Base-by-base conservation (phyloP, 352 stramenopile genomes). In the Achlya hypogyna region DNA sequence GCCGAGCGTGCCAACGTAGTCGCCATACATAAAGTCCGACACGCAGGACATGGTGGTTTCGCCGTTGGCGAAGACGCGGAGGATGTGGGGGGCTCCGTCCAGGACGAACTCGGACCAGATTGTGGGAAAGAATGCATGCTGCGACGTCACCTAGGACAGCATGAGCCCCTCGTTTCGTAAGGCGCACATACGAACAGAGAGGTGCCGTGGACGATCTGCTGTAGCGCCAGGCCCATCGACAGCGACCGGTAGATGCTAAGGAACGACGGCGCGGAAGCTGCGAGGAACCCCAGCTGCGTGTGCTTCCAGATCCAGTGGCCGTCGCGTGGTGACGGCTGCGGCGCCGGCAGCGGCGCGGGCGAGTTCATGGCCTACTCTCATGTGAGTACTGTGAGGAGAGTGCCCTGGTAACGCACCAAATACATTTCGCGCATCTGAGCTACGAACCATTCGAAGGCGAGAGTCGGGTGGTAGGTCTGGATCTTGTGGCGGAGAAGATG, bases 351-450 rank as follows among this genome's bases (percentile, higher is more conserved):
- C 42, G 54, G 18, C n/a, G 18, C 10, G 18, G 54, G 43, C 4
- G 35, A 52, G 43, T 34, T 54, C 6, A 56, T 65, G 5, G 59
- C 23, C 56, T 64, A 64, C 16, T 14, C 0, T 9, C n/a, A 35
- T n/a, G 22, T 31, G 16, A 65, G 49, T 45, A 10, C n/a, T n/a
- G 25, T 38, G 4, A 4, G 10, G 34, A 22, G n/a, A 6, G 8
- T 34, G 38, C 18, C n/a, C 12, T 56, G 12, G 28, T 9, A 2
- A 22, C 42, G 51, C 18, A 67, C 60, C 22, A 67, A 35, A 27
- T 58, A 67, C 16, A 58, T 67, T 58, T 67, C 60, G 8, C 60
- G 45, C 60, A 67, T 67, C 23, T 67, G 60, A 1, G 60, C 60
- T 42, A 67, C 60, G 59, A 67, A 67, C 28, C 34, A 59, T 34